Evolutionary conservation across 192 early-diverging fungal genomes (phyloP), one percentile per base, ranked within the genome.

Genomic region (Backusella psychrophila): DNA sequence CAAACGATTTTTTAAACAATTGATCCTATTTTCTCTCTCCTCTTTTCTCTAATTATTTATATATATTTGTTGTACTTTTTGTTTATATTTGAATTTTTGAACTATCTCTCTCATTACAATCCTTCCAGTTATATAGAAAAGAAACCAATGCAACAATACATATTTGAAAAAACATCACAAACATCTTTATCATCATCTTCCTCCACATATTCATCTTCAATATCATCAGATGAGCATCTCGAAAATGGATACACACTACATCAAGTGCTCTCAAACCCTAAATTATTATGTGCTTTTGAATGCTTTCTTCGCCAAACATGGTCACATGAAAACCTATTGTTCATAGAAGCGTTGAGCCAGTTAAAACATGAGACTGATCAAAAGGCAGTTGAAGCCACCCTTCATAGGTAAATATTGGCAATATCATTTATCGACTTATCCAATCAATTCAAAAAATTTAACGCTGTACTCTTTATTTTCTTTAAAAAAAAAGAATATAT

Each of bases 281-380:
- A 66, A 46, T 46, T 75, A 34, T 42, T 79, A 26, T 65, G 38
- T n/a, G 63, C 66, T 34, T 79, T 79, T 52, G 78, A 79, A 65
- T 42, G 42, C 6, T 79, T 75, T 39, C 73, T 79, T 29, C 34
- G 67, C 11, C 34, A 69, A 63, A 70, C 70, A 29, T 75, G 72
- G 78, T 72, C 73, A 36, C 82, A 83, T 14, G 75, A 83, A 49
- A 74, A 83, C 23, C 26, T 83, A 6, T 49, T 83, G 19, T 83
- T 83, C 35, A 73, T 83, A 23, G 82, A 83, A 63, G 75, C 78
- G 11, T 39, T 83, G 59, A 36, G 46, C 0, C 75, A 83, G 53
- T 36, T 83, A 46, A 71, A 56, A 19, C 71, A 79, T 66, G 78
- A 83, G 56, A 53, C 44, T 14, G 66, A 80, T 17, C 36, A 19